A percentile compares a stretch with the other conserved stretches of the same genome.
These are phyloP conservation scores for Volvox africanus DNA, from an alignment of 139 green algal species.

Conservation along the genomic window DNA sequence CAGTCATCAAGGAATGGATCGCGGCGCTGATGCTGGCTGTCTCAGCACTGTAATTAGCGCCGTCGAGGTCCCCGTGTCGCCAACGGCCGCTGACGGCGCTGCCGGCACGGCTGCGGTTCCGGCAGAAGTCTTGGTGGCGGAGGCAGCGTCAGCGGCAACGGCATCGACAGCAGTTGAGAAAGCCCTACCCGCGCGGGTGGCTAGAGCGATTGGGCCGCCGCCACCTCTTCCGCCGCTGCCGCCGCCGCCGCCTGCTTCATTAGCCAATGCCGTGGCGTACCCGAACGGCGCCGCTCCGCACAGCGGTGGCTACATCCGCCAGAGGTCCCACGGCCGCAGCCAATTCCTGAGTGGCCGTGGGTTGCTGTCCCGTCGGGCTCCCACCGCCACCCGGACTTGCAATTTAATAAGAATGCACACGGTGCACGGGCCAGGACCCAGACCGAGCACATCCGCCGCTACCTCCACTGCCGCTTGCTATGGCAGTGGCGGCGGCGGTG, in stretches of 20 bases:
- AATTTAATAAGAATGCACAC: not conserved
- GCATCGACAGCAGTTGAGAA: not conserved
- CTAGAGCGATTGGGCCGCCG: not conserved
- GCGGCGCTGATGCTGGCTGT: no score
- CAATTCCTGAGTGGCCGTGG: not conserved
- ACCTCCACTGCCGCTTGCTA: not conserved
- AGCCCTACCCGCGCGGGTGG: not conserved
- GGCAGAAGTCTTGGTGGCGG: not conserved
- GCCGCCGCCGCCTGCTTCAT: not conserved
- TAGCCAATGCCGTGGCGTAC: not conserved
- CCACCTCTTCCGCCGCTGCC: not conserved
- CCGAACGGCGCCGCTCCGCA: not conserved
- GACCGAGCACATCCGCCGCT: not conserved
- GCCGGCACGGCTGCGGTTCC: not conserved
- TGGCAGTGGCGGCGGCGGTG: not conserved
- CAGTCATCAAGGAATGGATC: no score
- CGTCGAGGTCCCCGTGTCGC: no score
- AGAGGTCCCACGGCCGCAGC: not conserved
- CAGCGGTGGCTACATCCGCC: not conserved
- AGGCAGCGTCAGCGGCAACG: not conserved
- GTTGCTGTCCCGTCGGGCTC: not conserved
- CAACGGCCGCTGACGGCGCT: not conserved
- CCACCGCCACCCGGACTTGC: not conserved
- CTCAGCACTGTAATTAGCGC: not conserved
- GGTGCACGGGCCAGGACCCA: not conserved